phyloP scores from a whole-genome alignment of 345 rosid species.

The Corchorus capsularis region DNA sequence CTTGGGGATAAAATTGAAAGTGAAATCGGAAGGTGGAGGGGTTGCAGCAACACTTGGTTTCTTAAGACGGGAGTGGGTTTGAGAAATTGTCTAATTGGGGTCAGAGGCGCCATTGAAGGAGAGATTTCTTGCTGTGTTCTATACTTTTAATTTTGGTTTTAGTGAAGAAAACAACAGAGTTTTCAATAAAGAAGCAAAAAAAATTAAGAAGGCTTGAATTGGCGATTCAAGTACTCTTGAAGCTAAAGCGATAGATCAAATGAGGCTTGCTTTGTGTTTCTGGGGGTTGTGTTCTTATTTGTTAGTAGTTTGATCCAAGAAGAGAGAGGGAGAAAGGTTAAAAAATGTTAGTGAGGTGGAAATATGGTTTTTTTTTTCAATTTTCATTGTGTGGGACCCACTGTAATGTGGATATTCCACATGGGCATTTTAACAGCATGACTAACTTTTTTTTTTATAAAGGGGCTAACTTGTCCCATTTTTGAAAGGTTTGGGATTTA shows the following conservation, averaged over 20 bases:
- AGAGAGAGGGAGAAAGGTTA: too few species aligned
- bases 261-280: too few species aligned
- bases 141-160: background rate
- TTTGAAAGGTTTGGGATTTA: too few species aligned
- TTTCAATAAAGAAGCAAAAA: background rate
- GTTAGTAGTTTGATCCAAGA: too few species aligned
- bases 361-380: too few species aligned
- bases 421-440: too few species aligned
- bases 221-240: constrained; percentile 35
- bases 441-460: too few species aligned
- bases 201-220: constrained; percentile 20
- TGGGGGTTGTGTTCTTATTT: too few species aligned
- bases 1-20: constrained; percentile 38
- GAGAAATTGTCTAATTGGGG: constrained; percentile 54
- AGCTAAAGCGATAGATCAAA: constrained; percentile 25
- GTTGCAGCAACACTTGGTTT: constrained; percentile 37
- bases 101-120: constrained; percentile 57
- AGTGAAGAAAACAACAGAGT: constrained; percentile 7
- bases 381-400: too few species aligned
- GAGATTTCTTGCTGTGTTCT: background rate
- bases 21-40: constrained; percentile 20
- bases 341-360: too few species aligned
- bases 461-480: too few species aligned
- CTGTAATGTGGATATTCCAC: too few species aligned
- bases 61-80: constrained; percentile 43